phyloP scores from a whole-genome alignment of 1,284 basidiomycete species.

The Erythrobasidium hasegawianum region DNA sequence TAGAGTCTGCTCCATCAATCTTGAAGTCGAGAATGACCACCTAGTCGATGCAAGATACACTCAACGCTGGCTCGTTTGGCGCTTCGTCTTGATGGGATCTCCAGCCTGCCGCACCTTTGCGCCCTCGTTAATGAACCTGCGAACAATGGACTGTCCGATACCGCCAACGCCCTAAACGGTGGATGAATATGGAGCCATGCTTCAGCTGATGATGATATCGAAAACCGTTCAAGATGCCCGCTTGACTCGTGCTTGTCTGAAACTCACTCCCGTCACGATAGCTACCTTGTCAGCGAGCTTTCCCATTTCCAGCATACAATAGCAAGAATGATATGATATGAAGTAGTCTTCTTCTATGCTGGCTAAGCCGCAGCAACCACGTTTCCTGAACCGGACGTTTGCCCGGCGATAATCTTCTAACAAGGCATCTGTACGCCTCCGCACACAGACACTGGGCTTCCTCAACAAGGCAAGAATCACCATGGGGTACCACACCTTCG shows the following conservation, averaged over 20 bases:
- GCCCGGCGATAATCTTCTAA: no score
- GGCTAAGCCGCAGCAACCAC: no score
- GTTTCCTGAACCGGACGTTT: no score
- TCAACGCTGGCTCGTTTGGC: not conserved
- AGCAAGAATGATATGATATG: no score
- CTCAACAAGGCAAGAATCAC: no score
- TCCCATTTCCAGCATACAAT: not conserved
- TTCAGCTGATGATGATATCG: conserved; percentile 13
- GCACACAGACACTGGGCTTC: no score
- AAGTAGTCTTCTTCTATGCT: no score
- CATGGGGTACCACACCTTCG: conserved; percentile 1
- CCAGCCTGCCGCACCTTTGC: conserved; percentile 9
- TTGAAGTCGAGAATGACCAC: conserved; percentile 24
- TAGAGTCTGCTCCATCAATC: conserved; percentile 5
- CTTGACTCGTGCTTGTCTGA: not conserved
- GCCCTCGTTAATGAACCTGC: conserved; percentile 22
- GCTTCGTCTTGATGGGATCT: not conserved
- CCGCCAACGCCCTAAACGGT: conserved; percentile 18
- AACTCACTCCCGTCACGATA: conserved; percentile 23
- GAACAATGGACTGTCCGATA: conserved; percentile 23
- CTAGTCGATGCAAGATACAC: not conserved
- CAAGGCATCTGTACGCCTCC: no score
- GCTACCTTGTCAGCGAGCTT: conserved; percentile 26
- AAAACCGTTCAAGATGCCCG: no score
- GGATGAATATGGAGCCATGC: not conserved